Conservation (phyloP, 805 yeast genomes). For the Dipodascus geniculatus region DNA sequence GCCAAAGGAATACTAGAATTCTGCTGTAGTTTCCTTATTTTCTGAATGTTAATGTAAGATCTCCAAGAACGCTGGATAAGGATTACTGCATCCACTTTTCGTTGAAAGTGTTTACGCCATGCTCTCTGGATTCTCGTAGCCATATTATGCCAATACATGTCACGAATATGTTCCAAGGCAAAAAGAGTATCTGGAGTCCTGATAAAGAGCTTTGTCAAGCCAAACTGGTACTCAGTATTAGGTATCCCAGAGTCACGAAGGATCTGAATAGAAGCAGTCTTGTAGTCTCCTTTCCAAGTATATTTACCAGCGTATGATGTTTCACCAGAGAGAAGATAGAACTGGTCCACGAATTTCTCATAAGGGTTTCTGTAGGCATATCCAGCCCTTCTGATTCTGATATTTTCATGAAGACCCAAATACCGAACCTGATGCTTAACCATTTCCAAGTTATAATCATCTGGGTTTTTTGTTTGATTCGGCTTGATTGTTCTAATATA, state of each 20-base stretch:
- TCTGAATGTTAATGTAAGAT: constrained; percentile 65
- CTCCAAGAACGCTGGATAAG: constrained; percentile 76
- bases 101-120: constrained; percentile 72
- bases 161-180: constrained; percentile 92
- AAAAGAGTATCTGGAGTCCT: constrained; percentile 95
- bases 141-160: constrained; percentile 95
- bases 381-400: constrained; percentile 95
- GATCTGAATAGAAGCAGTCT: constrained; percentile 42
- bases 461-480: constrained; percentile 81
- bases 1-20: constrained; percentile 61
- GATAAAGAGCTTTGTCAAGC: constrained; percentile 83
- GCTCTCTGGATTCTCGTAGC: constrained; percentile 97
- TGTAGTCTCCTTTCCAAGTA: constrained; percentile 49
- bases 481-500: constrained; percentile 97
- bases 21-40: constrained; percentile 76
- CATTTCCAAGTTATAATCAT: constrained; percentile 77
- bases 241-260: constrained; percentile 60
- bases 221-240: constrained; percentile 73
- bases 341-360: constrained; percentile 94
- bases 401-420: constrained; percentile 92
- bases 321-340: constrained; percentile 71
- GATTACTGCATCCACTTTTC: constrained; percentile 78
- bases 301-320: constrained; percentile 88
- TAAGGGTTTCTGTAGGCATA: constrained; percentile 96
- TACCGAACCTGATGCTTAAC: constrained; percentile 94